phyloP scores from a whole-genome alignment of 371 early-diverging fungal genomes.

The Vairimorpha apis region DNA sequence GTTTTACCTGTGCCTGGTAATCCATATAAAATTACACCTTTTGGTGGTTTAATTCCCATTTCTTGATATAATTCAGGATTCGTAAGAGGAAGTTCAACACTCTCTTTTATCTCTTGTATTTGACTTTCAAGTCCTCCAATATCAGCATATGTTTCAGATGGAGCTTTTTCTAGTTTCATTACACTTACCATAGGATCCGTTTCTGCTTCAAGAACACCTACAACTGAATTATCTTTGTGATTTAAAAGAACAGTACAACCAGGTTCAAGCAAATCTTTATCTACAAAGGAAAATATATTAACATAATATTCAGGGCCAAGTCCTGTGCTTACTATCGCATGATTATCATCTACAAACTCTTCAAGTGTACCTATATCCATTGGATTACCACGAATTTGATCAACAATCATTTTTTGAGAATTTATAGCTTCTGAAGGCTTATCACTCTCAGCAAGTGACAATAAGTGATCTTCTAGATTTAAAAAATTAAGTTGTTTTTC shows the following conservation, averaged over 20 bases:
- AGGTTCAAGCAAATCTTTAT: slow-evolving; percentile 64
- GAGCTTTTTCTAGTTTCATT: slow-evolving; percentile 99
- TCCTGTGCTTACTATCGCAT: slow-evolving; percentile 91
- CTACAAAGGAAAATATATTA: slow-evolving; percentile 63
- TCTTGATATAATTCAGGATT: slow-evolving; percentile 98
- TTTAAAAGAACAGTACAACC: slow-evolving; percentile 63
- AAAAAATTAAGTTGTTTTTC: slow-evolving; percentile 57
- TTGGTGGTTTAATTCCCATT: slow-evolving; percentile 98
- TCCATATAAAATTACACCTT: slow-evolving; percentile 98
- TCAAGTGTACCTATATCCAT: slow-evolving; percentile 94
- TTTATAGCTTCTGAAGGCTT: slow-evolving; percentile 39
- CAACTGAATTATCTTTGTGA: slow-evolving; percentile 67
- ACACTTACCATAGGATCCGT: slow-evolving; percentile 96
- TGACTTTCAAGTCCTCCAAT: slow-evolving; percentile 97
- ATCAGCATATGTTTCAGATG: slow-evolving; percentile 95
- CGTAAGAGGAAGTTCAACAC: slow-evolving; percentile 95
- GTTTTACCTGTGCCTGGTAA: slow-evolving; percentile 98
- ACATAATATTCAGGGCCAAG: slow-evolving; percentile 90
- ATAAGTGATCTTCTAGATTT: slow-evolving; percentile 57
- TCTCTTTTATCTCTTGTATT: slow-evolving; percentile 99
- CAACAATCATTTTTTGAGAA: slow-evolving; percentile 73
- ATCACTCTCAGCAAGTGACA: slow-evolving; percentile 46
- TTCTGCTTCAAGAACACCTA: slow-evolving; percentile 90
- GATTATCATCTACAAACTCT: slow-evolving; percentile 99
- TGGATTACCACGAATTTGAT: slow-evolving; percentile 96